These are phyloP conservation scores for Mycotypha africana DNA, from an alignment of 371 early-diverging fungal genomes.

Conservation along the genomic window DNA sequence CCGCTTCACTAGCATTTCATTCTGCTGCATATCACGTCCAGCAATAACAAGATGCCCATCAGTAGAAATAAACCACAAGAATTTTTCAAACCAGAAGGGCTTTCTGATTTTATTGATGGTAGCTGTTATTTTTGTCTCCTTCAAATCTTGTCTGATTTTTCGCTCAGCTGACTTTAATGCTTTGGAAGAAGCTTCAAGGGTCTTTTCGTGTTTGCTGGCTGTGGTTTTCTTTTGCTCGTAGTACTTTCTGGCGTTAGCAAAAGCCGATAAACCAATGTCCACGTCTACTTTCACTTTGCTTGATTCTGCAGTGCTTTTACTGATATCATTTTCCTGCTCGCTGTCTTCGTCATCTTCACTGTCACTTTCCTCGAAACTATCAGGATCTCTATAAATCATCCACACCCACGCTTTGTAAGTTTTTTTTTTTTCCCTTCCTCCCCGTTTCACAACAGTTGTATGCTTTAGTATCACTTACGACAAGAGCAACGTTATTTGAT, in stretches of 20 bases:
- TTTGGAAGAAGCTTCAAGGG: constrained; percentile 74
- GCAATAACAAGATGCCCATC: constrained; percentile 95
- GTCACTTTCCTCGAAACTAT: constrained; percentile 19
- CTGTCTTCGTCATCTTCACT: constrained; percentile 21
- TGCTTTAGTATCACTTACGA: constrained; percentile 20
- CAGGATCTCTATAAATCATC: constrained; percentile 37
- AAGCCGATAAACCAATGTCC: constrained; percentile 82
- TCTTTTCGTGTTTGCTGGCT: constrained; percentile 85
- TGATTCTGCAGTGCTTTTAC: no score
- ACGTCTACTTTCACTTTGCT: constrained; percentile 63
- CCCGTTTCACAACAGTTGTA: no score
- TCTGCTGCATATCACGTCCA: constrained; percentile 96
- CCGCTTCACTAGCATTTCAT: constrained; percentile 94
- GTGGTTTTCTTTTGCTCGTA: constrained; percentile 83
- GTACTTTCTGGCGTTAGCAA: constrained; percentile 89
- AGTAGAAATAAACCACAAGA: constrained; percentile 95
- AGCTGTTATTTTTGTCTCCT: constrained; percentile 66
- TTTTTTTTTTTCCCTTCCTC: no score
- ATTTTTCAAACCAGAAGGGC: constrained; percentile 99
- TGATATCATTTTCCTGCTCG: constrained; percentile 10
- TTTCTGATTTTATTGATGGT: constrained; percentile 85
- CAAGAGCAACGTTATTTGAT: constrained; percentile 63
- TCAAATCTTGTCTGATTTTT: constrained; percentile 80
- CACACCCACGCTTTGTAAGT: no score
- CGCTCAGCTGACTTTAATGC: constrained; percentile 88